phyloP scores from a whole-genome alignment of 2,329 filamentous ascomycete species.

The Beauveria australis region DNA sequence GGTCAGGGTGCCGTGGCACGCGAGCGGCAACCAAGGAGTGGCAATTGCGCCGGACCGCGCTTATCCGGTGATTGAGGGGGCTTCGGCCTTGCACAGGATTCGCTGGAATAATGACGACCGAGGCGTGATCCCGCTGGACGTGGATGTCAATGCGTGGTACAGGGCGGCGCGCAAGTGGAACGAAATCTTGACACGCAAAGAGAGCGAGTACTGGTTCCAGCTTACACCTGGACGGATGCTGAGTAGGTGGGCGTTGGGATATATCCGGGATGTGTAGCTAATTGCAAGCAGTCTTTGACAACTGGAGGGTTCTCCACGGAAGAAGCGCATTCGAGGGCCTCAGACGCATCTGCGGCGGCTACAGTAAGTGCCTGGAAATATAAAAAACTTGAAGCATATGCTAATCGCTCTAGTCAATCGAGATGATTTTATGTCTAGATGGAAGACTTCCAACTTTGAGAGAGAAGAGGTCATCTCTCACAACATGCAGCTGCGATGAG shows the following conservation, averaged over 20 bases:
- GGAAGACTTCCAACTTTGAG: conserved; percentile 60
- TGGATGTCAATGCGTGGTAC: conserved; percentile 61
- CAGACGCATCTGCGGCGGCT: conserved; percentile 82
- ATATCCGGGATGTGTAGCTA: background rate
- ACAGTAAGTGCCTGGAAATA: conserved; percentile 52
- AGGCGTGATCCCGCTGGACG: conserved; percentile 53
- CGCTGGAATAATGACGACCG: conserved; percentile 94
- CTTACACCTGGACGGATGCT: conserved; percentile 69
- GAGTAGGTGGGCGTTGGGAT: conserved; percentile 43
- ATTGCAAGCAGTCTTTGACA: conserved; percentile 69
- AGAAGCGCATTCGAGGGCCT: conserved; percentile 74
- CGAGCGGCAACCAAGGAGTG: conserved; percentile 82
- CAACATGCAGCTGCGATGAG: conserved; percentile 23
- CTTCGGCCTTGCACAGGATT: conserved; percentile 47
- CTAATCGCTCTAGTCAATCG: conserved; percentile 51
- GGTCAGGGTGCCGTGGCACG: conserved; percentile 63
- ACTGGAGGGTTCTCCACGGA: conserved; percentile 90
- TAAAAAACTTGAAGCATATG: background rate
- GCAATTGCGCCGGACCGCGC: conserved; percentile 63
- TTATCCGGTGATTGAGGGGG: conserved; percentile 65
- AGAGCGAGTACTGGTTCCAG: conserved; percentile 72
- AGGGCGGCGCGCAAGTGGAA: conserved; percentile 68
- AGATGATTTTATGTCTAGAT: conserved; percentile 74
- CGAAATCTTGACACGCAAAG: conserved; percentile 53
- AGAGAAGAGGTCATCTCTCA: conserved; percentile 34